Conservation (phyloP, 371 early-diverging fungal species). For the Lichtheimia ornata region DNA sequence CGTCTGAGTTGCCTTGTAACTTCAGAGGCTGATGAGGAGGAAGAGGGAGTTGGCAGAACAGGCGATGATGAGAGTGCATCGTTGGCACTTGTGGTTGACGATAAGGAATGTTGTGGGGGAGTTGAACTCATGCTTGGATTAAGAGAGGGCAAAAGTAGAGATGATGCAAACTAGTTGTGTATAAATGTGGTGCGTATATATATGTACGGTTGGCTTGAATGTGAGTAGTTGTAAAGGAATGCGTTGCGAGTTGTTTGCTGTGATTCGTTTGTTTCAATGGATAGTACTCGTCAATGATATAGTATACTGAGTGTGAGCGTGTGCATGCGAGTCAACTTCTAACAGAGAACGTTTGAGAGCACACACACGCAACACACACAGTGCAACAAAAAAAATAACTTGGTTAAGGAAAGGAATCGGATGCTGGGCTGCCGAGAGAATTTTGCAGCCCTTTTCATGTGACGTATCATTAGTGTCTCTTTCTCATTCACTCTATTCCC, state of each 20-base stretch:
- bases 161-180: constrained; percentile 4
- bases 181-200: not conserved
- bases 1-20: constrained; percentile 24
- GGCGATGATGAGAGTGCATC: constrained; percentile 14
- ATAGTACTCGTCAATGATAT: constrained; percentile 5
- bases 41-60: constrained; percentile 47
- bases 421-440: constrained; percentile 7
- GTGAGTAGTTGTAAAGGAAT: constrained; percentile 1
- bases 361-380: constrained; percentile 27
- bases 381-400: constrained; percentile 17
- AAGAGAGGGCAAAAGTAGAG: not conserved
- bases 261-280: constrained; percentile 6
- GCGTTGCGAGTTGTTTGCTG: constrained; percentile 1
- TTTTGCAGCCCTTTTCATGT: constrained; percentile 8
- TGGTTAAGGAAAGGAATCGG: constrained; percentile 11
- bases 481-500: not conserved
- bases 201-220: not conserved
- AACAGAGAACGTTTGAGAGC: constrained; percentile 17
- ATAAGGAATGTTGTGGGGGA: constrained; percentile 46
- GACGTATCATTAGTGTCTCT: constrained; percentile 2
- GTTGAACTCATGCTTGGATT: constrained; percentile 21
- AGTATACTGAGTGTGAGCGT: constrained; percentile 24
- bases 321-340: constrained; percentile 23
- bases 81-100: constrained; percentile 29
- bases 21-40: constrained; percentile 29